phyloP scores from a whole-genome alignment of 2,329 filamentous ascomycete species.

The Herpotrichia juniperi region DNA sequence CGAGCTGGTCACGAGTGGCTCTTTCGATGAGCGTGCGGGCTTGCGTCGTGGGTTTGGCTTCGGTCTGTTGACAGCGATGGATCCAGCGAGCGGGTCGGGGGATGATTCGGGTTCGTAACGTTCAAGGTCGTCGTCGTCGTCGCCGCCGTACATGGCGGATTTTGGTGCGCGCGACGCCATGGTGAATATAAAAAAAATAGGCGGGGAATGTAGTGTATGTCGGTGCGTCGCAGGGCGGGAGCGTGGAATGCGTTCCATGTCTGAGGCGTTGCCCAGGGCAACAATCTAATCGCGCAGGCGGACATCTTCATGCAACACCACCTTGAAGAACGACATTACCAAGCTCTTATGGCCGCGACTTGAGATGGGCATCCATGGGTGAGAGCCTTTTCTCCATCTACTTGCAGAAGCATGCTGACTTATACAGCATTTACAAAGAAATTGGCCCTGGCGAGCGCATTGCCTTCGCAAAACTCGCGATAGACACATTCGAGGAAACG shows the following conservation, averaged over 20 bases:
- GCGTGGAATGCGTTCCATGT: conserved; percentile 19
- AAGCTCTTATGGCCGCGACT: conserved; percentile 22
- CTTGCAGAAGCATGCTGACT: conserved; percentile 18
- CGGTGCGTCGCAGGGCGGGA: conserved; percentile 10
- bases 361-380: conserved; percentile 50
- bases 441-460: conserved; percentile 81
- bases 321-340: conserved; percentile 13
- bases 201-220: conserved; percentile 14
- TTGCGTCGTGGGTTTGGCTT: conserved; percentile 25
- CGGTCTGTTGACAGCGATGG: conserved; percentile 26
- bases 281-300: conserved; percentile 35
- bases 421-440: conserved; percentile 80
- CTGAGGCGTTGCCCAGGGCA: conserved; percentile 30
- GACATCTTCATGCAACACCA: conserved; percentile 14
- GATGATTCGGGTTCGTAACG: conserved; percentile 39
- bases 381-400: not conserved
- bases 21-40: conserved; percentile 23
- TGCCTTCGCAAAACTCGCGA: conserved; percentile 80
- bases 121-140: conserved; percentile 24
- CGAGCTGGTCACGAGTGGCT: conserved; percentile 35
- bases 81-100: conserved; percentile 44
- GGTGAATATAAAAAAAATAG: conserved; percentile 12
- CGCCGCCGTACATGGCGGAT: conserved; percentile 20
- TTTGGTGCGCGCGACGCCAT: conserved; percentile 35
- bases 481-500: conserved; percentile 74